These are phyloP conservation scores for Colletotrichum viniferum DNA, from an alignment of 2,329 filamentous ascomycete species.

Conservation along the genomic window DNA sequence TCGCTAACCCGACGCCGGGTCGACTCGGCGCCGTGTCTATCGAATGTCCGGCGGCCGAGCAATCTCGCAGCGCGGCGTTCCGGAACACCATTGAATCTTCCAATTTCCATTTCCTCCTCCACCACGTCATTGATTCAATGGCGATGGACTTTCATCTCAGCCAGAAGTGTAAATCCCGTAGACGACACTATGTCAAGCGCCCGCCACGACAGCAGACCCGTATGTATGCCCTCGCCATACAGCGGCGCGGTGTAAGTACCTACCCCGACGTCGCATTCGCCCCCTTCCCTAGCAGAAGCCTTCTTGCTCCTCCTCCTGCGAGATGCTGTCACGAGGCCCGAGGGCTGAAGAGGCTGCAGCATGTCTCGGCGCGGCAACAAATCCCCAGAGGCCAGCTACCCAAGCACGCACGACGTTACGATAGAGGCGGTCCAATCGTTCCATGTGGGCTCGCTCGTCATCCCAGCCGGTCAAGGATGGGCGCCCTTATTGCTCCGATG, in stretches of 20 bases:
- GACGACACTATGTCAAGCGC: neutral
- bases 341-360: constrained; percentile 16
- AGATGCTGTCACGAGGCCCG: constrained; percentile 2
- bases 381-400: neutral
- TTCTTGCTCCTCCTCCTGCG: neutral
- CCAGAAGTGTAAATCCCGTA: neutral
- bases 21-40: neutral
- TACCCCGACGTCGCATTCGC: neutral
- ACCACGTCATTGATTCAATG: neutral
- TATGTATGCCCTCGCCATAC: neutral
- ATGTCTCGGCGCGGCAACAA: constrained; percentile 6
- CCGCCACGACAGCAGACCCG: neutral
- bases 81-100: neutral
- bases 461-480: neutral
- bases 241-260: neutral
- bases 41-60: neutral
- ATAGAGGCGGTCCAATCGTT: neutral
- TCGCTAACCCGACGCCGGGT: neutral
- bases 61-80: neutral
- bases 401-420: neutral
- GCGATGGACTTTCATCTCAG: neutral
- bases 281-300: neutral
- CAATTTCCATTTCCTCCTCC: neutral
- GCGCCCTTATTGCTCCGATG: neutral
- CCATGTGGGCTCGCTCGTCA: neutral